Base-by-base conservation (phyloP, 2,329 filamentous ascomycete species). In the Botryotinia narcissicola region DNA sequence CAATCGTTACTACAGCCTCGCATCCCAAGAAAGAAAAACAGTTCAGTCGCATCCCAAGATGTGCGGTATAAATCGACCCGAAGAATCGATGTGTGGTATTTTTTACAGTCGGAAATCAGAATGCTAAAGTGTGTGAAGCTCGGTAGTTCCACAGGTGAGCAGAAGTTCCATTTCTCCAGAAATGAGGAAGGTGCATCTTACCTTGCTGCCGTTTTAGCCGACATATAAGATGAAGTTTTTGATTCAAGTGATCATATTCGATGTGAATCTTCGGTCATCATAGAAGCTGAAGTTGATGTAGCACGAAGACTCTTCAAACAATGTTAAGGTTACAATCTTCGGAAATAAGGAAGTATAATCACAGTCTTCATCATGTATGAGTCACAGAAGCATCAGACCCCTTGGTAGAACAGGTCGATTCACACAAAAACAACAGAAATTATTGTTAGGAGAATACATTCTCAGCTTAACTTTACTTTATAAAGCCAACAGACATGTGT, bases 191-290 rank as follows among this genome's bases (percentile, higher is more conserved):
- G n/a, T n/a, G n/a, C n/a, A n/a, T n/a, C n/a, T n/a, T n/a, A n/a
- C n/a, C n/a, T n/a, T n/a, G n/a, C n/a, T n/a, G n/a, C n/a, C n/a
- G n/a, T n/a, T n/a, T n/a, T n/a, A n/a, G n/a, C n/a, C n/a, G n/a
- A n/a, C n/a, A n/a, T n/a, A n/a, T n/a, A n/a, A n/a, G n/a, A n/a
- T n/a, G n/a, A n/a, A n/a, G n/a, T n/a, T n/a, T n/a, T n/a, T n/a
- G n/a, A n/a, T n/a, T n/a, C n/a, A n/a, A n/a, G n/a, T n/a, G n/a
- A 1, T 16, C 0, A 22, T 4, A 1, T 46, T 22, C 7, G 20
- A 9, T 22, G 8, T 46, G 18, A 2, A 22, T 22, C 44, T 22
- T 20, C 22, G 20, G 18, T 46, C 44, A 46, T 9, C 7, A 22
- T 9, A 22, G 18, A 46, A 22, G 18, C 44, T 22, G 9, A 22